These are phyloP conservation scores for Poterioochromonas sp. DNA, from an alignment of 352 stramenopile genomes.

Conservation along the genomic window DNA sequence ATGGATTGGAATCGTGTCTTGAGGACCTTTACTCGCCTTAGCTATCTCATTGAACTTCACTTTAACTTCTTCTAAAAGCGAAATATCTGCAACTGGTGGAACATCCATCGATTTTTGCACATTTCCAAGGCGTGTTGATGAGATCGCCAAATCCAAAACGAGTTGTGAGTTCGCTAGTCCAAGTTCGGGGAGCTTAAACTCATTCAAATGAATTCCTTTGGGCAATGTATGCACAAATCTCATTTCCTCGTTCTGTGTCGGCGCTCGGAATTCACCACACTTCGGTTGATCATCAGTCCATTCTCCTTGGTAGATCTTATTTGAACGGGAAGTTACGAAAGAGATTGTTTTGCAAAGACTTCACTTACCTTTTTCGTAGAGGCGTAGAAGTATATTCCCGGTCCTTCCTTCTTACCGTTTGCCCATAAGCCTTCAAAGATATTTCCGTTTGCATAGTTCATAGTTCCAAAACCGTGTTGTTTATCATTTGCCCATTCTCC, in stretches of 20 bases:
- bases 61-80: not conserved
- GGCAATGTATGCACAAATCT: conserved; percentile 6
- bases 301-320: conserved; percentile 33
- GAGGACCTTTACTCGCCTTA: not conserved
- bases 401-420: conserved; percentile 27
- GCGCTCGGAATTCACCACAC: conserved; percentile 21
- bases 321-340: not conserved
- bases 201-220: conserved; percentile 11
- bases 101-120: not conserved
- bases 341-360: not conserved
- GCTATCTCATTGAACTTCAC: not conserved
- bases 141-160: conserved; percentile 3
- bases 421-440: conserved; percentile 26
- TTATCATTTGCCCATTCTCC: conserved; percentile 22
- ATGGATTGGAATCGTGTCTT: not conserved
- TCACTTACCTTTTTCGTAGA: conserved; percentile 22
- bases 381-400: conserved; percentile 27
- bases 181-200: conserved; percentile 12
- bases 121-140: not conserved
- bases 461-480: conserved; percentile 1
- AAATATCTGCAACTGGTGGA: not conserved
- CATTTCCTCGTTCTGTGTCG: not conserved
- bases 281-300: conserved; percentile 23
- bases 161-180: not conserved
- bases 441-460: conserved; percentile 23